A percentile compares a stretch with the other conserved stretches of the same genome.
Evolutionary conservation across 176 grass and related monocot genomes (phyloP).

Genomic region (Chloris gayana): DNA sequence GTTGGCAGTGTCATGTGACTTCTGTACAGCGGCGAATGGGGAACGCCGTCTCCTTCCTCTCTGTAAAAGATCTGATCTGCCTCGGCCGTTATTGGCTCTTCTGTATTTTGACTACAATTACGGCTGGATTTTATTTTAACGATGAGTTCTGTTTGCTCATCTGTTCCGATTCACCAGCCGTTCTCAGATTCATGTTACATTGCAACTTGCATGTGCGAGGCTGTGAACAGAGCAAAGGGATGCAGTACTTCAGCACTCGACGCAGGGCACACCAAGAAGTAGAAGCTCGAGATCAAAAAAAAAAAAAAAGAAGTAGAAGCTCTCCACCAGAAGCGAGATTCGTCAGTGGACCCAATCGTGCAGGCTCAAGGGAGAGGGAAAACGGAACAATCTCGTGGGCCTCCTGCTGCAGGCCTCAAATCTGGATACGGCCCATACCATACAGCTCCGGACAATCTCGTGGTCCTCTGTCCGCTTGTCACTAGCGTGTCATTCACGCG

Average conservation of each 20-base stretch:
- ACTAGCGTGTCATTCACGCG: background rate
- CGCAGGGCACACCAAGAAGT: no score
- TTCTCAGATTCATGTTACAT: background rate
- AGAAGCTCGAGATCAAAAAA: no score
- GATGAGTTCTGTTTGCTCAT: background rate
- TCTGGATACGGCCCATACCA: background rate
- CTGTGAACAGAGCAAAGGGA: background rate
- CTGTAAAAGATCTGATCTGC: background rate
- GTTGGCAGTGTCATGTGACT: background rate
- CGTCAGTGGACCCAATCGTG: background rate
- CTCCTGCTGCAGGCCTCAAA: background rate
- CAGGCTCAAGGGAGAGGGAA: background rate
- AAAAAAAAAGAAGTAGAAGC: no score
- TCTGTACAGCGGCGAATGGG: background rate
- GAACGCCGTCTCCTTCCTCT: background rate
- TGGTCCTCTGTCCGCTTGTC: background rate
- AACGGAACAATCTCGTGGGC: background rate
- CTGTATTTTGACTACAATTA: background rate
- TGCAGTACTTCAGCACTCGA: no score
- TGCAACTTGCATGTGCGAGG: background rate
- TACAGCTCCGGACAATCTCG: background rate
- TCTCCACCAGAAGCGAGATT: background rate
- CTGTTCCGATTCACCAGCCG: background rate
- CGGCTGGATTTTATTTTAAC: background rate
- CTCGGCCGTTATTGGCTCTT: no score